phyloP scores from a whole-genome alignment of 208 protist genomes.

The Leptomonas pyrrhocoris region DNA sequence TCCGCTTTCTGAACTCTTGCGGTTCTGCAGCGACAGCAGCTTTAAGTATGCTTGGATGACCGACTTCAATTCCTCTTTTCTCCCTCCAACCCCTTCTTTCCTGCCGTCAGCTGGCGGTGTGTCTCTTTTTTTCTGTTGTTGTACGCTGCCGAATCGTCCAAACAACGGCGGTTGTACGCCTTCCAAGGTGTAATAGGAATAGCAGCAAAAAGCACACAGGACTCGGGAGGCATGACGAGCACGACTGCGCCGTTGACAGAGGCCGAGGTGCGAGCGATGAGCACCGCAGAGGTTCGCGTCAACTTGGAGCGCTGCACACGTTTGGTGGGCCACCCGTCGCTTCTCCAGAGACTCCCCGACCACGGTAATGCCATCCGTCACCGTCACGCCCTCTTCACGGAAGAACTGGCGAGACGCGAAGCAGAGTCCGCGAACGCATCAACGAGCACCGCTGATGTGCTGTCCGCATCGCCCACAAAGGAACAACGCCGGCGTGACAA shows the following conservation, averaged over 20 bases:
- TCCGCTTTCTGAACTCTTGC: too few species aligned
- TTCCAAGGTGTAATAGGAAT: too few species aligned
- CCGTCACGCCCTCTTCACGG: slow-evolving; percentile 43
- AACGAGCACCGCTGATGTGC: background rate
- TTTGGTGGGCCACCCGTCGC: slow-evolving; percentile 45
- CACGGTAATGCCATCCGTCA: slow-evolving; percentile 50
- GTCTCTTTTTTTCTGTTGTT: too few species aligned
- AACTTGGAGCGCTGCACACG: slow-evolving; percentile 76
- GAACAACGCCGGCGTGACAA: slow-evolving; percentile 8
- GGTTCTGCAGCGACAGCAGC: too few species aligned
- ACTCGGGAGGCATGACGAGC: background rate
- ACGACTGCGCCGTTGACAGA: slow-evolving; percentile 16
- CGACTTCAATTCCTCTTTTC: too few species aligned
- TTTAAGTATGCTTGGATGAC: too few species aligned
- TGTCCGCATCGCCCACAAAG: background rate
- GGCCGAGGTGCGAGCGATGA: slow-evolving; percentile 37
- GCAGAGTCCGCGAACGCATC: background rate
- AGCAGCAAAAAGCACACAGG: background rate
- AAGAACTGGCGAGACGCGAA: slow-evolving; percentile 45
- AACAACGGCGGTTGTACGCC: too few species aligned
- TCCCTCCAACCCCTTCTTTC: too few species aligned
- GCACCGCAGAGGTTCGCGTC: slow-evolving; percentile 34
- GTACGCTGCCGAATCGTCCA: too few species aligned
- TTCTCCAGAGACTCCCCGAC: slow-evolving; percentile 67
- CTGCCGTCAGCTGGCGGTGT: too few species aligned